Base-by-base conservation (phyloP, 2,329 filamentous ascomycete genomes). In the Tolypocladium endophyticum region DNA sequence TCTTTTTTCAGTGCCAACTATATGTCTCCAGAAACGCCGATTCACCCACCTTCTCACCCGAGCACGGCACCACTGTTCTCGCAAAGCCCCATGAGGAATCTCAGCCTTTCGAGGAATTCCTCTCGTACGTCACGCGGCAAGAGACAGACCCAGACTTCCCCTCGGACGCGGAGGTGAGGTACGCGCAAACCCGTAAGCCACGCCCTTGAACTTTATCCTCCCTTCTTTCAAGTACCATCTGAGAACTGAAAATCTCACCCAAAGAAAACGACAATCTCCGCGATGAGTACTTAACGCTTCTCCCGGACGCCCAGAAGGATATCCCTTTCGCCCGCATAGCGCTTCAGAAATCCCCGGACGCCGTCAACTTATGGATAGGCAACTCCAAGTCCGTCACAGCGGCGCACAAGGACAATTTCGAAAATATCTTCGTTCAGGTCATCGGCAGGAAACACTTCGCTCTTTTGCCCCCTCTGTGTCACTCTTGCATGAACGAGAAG, bases 351-450 rank as follows among this genome's bases (percentile, higher is more conserved):
- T 68, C 74, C 0, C 87, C 89, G 0, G 90, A 94, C 63, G 90
- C 90, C 18, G 82, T 91, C 62, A 94, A 94, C 69, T 79, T 94
- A 67, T 93, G 90, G 90, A 85, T 94, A 56, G 90, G 90, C 58
- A 89, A 90, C 73, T 83, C 84, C 1, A 78, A 77, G 43, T 89
- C 86, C 33, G 79, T 82, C 1, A 92, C 89, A 0, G 86, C 87
- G 0, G 72, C 92, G 58, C 90, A 94, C 74, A 89, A 88, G 67
- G 90, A 94, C 73, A 89, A 89, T 67, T 93, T 92, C 71, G 89
- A 94, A 71, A 94, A 94, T 70, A 80, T 94, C 0, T 94, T 92
- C 70, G 87, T 90, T 1, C 89, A 93, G 67, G 72, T 93, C 18
- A 71, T 85, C 0, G 90, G 90, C 0, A 74, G 76, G 59, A 94